Evolutionary conservation across 2,329 filamentous ascomycete species (phyloP), one percentile per base, ranked within the genome.

Genomic region (Trichoderma endophyticum): DNA sequence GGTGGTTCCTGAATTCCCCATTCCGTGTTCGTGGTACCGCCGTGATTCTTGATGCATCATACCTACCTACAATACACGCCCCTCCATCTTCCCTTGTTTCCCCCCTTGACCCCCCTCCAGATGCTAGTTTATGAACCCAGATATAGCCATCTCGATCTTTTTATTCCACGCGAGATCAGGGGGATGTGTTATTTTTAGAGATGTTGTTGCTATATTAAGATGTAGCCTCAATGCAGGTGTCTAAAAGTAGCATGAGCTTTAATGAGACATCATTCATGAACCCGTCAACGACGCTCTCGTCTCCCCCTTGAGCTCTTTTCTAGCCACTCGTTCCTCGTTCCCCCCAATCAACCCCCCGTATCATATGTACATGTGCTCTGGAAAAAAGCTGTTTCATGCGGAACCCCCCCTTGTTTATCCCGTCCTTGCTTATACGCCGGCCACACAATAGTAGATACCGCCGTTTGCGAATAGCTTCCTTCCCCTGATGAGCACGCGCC

Each of bases 171-270:
- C 51, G 67, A 63, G 51, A 65, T 30, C 68, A 36, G 71, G 61
- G 71, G 48, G 14, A 7, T 51, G 18, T 60, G 39, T 61, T 73
- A 73, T 73, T 71, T 73, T 73, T 73, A 73, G 71, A 71, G 61
- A 57, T 4, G 15, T 3, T 34, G 67, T 72, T 72, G 67, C 71
- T 71, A 71, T 71, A 71, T 71, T 73, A 73, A 73, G 68, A 71
- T 57, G 26, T 65, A 65, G 71, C 71, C 56, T 36, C 62, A 64
- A 71, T 73, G 71, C 51, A 73, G 12, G 67, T 32, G 39, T 62
- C 71, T 72, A 57, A 63, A 60, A 65, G 30, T n/a, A 34, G 60
- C 60, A 70, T 64, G 43, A n/a, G 36, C 61, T 57, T 73, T 73
- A 73, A 65, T 66, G 54, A 43, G 56, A 73, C 71, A 70, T 73